Base-by-base conservation (phyloP, 2,329 filamentous ascomycete species). In the Trichoderma sp. region DNA sequence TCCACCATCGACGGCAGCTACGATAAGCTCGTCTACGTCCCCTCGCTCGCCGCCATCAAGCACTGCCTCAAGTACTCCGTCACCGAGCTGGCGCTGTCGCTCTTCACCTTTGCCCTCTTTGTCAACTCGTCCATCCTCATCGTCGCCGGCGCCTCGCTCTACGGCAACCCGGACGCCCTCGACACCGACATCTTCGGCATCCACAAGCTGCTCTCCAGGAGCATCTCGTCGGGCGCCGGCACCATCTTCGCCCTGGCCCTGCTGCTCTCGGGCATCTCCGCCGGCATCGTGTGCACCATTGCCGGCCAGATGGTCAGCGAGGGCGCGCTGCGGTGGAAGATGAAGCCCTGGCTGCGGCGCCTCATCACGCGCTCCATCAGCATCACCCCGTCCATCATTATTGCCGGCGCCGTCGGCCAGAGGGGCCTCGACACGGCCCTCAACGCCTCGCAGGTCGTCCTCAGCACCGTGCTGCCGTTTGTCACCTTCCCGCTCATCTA, bases 271-370 rank as follows among this genome's bases (percentile, higher is more conserved):
- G 92, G 92, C 9, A 84, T 92, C 14, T 91, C 88, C 0, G 92
- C 92, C 0, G 92, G 92, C 6, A 91, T 96, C 43, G 89, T 96
- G 2, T 96, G 92, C 78, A 96, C 93, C 1, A 95, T 96, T 70
- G 86, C 92, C 0, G 92, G 92, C 0, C 92, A 96, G 75, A 95
- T 96, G 88, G 89, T 96, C 24, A 89, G 87, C 68, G 92, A 96
- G 75, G 92, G 92, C 7, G 91, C 92, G 67, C 76, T 96, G 51
- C 86, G 87, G 54, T 93, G 91, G 90, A 86, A 78, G 5, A 77
- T 93, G 39, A 82, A 82, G 67, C 92, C 92, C 0, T 96, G 92
- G 92, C 72, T 93, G 10, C 88, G 92, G 2, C 84, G 92, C 12
- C 82, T 96, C 4, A 77, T 94, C 57, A 96, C 92, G 0, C 85